Evolutionary conservation across 2,329 filamentous ascomycete genomes (phyloP).

Genomic region (Trichophaea hybrida): DNA sequence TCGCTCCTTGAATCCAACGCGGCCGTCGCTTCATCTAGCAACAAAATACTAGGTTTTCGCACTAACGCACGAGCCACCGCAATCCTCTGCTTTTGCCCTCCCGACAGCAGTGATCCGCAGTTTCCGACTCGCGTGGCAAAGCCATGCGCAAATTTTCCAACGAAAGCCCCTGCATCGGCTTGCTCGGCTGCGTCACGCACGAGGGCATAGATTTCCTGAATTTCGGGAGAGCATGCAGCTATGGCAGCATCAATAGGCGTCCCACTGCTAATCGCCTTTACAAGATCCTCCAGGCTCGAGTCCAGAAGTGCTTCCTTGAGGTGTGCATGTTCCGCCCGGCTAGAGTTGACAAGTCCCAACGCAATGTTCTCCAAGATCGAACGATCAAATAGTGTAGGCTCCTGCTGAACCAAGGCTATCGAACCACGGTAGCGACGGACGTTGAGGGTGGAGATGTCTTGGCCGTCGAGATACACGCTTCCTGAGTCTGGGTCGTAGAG

Average conservation of each 20-base stretch:
- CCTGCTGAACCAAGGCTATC: constrained; percentile 53
- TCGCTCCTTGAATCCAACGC: constrained; percentile 26
- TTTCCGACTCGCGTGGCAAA: constrained; percentile 25
- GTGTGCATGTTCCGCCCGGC: constrained; percentile 26
- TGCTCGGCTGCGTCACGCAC: constrained; percentile 22
- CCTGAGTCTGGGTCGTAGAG: constrained; percentile 44
- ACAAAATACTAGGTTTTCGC: constrained; percentile 20
- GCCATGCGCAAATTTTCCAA: constrained; percentile 22
- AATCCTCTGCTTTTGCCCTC: constrained; percentile 25
- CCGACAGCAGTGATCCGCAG: constrained; percentile 23
- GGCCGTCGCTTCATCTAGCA: constrained; percentile 26
- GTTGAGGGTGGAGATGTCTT: constrained; percentile 38
- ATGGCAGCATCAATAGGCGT: constrained; percentile 1
- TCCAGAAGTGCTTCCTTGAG: constrained; percentile 24
- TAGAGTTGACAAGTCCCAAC: constrained; percentile 35
- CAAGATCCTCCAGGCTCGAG: constrained; percentile 6
- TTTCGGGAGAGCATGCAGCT: constrained; percentile 7
- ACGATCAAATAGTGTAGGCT: constrained; percentile 53
- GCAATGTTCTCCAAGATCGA: constrained; percentile 42
- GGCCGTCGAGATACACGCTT: constrained; percentile 36
- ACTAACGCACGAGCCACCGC: constrained; percentile 30
- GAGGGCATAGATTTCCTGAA: constrained; percentile 5
- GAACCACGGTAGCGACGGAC: constrained; percentile 37
- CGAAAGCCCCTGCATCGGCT: constrained; percentile 25
- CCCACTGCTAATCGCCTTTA: neutral